Evolutionary conservation across 768 basidiomycete species (phyloP).

Genomic region (Galerina marginata): DNA sequence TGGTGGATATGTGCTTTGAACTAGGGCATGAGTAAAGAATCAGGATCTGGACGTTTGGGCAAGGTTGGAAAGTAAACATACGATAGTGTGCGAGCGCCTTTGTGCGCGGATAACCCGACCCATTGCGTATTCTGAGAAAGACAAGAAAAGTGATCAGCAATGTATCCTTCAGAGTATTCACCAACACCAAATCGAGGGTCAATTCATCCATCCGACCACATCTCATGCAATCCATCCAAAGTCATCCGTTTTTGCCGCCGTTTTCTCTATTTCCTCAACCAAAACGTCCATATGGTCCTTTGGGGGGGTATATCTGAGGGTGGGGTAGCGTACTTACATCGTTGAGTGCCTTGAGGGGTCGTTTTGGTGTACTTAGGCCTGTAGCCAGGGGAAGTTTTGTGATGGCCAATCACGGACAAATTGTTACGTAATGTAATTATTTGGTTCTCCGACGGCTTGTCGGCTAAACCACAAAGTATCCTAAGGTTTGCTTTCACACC

Average conservation of each 20-base stretch:
- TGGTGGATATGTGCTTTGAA: conserved; percentile 98
- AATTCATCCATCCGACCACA: conserved; percentile 21
- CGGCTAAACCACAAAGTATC: too few relatives aligned
- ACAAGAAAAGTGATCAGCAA: conserved; percentile 15
- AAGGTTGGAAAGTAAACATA: conserved; percentile 48
- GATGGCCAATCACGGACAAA: conserved; percentile 28
- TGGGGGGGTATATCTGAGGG: conserved; percentile 17
- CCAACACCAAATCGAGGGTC: background rate
- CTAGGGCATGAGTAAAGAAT: conserved; percentile 41
- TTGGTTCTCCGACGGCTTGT: too few relatives aligned
- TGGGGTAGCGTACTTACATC: conserved; percentile 48
- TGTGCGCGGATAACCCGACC: conserved; percentile 93
- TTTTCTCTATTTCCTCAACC: conserved; percentile 27
- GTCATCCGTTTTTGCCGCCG: conserved; percentile 32
- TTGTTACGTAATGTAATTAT: conserved; percentile 21
- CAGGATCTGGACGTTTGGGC: background rate
- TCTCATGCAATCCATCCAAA: conserved; percentile 44
- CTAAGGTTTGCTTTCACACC: too few relatives aligned
- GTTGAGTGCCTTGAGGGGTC: conserved; percentile 44
- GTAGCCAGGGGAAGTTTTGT: conserved; percentile 13
- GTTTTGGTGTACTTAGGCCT: conserved; percentile 28
- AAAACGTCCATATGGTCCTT: conserved; percentile 9
- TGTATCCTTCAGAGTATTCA: conserved; percentile 2
- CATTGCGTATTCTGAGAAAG: conserved; percentile 67
- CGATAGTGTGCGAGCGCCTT: conserved; percentile 90